Evolutionary conservation across 1,284 basidiomycete genomes (phyloP).

Genomic region (Phenoliferia sp.): DNA sequence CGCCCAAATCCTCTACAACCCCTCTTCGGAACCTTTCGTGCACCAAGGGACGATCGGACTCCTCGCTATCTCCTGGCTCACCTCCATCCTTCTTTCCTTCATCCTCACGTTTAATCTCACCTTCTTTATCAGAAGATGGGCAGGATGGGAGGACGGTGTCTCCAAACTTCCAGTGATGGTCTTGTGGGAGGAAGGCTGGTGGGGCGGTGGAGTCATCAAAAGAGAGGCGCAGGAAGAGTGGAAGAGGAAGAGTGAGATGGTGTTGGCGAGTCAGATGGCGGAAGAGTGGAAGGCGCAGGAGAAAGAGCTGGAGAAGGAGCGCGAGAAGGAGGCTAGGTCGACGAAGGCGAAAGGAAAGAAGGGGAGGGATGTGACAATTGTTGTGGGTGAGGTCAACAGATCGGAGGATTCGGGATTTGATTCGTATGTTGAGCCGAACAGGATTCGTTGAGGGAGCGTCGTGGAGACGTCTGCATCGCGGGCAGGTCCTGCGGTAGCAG

Average conservation of each 20-base stretch:
- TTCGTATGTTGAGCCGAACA: too few relatives aligned
- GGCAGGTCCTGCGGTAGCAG: too few relatives aligned
- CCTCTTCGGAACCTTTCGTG: neutral
- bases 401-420: too few relatives aligned
- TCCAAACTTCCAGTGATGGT: neutral
- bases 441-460: too few relatives aligned
- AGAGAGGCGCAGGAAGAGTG: neutral
- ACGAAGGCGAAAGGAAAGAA: too few relatives aligned
- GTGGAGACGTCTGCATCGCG: too few relatives aligned
- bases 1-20: neutral
- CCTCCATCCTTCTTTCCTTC: neutral
- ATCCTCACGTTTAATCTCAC: neutral
- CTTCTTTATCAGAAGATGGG: neutral
- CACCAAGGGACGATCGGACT: neutral
- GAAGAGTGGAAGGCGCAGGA: too few relatives aligned
- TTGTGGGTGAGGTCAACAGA: too few relatives aligned
- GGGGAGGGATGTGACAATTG: too few relatives aligned
- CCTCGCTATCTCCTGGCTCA: neutral
- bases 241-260: neutral
- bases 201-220: neutral
- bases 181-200: neutral
- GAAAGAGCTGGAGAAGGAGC: too few relatives aligned
- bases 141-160: neutral
- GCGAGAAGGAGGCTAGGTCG: too few relatives aligned
- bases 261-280: too few relatives aligned